Base-by-base conservation (phyloP, 1,284 basidiomycete genomes). In the Hemileia vastatrix region DNA sequence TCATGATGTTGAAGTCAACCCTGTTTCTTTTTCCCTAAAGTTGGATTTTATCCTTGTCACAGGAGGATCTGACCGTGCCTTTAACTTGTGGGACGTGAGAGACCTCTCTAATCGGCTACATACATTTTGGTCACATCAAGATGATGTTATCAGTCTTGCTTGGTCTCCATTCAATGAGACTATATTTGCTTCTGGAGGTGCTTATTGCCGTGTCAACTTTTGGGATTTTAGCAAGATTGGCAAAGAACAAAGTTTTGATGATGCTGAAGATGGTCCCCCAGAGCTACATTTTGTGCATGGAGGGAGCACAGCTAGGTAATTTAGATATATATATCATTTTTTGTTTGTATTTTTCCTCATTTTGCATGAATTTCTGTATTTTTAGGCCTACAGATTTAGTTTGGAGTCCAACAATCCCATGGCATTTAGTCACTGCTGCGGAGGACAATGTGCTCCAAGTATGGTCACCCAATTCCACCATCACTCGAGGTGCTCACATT, bases 211-310 rank as follows among this genome's bases (percentile, higher is more conserved):
- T 19, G 84, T 98, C 66, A 94, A 95, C 70, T 80, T 98, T 54
- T 99, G 95, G 95, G 93, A 99, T 78, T 78, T 97, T 55, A 83
- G 85, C 43, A 84, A 87, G 68, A 96, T 98, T 67, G 94, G 94
- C 1, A 84, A 87, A 55, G 95, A 98, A 77, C 94, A 98, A 76
- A 90, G 90, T 0, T 93, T 94, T 1, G 94, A 98, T 70, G 94
- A 98, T 73, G 89, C 91, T 56, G 95, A 98, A 77, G 94, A 98
- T 73, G 94, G 95, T 5, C 67, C 95, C 2, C 93, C 94, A 2
- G 92, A 96, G 76, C 78, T 95, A 64, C 78, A 95, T 67, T 96
- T 96, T 75, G 83, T 94, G 51, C 91, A 95, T 70, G 91, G 92
- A 69, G 70, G 69, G 2, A 68, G 68, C 56, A 71, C 59, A 4